Conservation (phyloP, 345 rosid genomes). For the Lenwebbia sp. region DNA sequence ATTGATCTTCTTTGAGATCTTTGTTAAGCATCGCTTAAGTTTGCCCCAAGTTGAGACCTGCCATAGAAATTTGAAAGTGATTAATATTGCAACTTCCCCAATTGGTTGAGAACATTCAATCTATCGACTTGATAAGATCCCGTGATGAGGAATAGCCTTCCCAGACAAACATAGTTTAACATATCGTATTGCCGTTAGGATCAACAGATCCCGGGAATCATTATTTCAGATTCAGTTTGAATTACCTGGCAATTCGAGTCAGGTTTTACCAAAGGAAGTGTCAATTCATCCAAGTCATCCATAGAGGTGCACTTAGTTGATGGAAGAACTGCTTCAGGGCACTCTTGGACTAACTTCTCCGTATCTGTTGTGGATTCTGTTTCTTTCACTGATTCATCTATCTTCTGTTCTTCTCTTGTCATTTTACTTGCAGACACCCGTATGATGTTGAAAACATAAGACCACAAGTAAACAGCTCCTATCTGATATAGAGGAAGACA, state of each 20-base stretch:
- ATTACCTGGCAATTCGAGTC: not conserved
- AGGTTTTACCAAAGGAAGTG: not conserved
- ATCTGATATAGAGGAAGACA: slow-evolving; percentile 12
- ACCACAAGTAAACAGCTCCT: slow-evolving; percentile 37
- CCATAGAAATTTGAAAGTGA: not conserved
- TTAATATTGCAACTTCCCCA: not conserved
- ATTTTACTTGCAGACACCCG: slow-evolving; percentile 12
- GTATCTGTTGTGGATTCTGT: not conserved
- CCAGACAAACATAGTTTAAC: not conserved
- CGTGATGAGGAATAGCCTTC: not conserved
- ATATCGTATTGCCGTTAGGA: not conserved
- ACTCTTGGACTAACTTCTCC: not conserved
- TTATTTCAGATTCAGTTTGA: not conserved
- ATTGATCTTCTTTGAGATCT: slow-evolving; percentile 6
- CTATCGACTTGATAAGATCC: not conserved
- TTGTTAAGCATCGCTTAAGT: not conserved
- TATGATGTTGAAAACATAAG: slow-evolving; percentile 32
- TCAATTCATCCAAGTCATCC: not conserved
- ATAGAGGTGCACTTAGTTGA: not conserved
- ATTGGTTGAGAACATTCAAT: not conserved
- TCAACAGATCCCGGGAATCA: not conserved
- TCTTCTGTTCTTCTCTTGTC: not conserved
- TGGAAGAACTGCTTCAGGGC: slow-evolving; percentile 9
- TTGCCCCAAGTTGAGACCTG: slow-evolving; percentile 13
- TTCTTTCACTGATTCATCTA: not conserved